These are phyloP conservation scores for Panaeolus cyanescens DNA, from an alignment of 768 basidiomycete genomes.

Conservation along the genomic window DNA sequence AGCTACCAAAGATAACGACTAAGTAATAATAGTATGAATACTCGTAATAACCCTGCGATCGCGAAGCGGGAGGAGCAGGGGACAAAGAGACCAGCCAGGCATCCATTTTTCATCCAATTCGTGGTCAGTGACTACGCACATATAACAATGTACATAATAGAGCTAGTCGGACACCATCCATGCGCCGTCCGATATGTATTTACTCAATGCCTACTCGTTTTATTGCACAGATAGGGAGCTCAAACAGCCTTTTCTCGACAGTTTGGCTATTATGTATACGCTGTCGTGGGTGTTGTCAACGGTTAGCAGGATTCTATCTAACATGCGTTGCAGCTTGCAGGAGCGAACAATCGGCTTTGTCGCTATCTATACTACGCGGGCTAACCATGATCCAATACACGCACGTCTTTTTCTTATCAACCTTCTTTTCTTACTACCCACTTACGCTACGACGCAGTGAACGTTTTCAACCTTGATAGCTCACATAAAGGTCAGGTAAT, in stretches of 20 bases:
- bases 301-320: background rate
- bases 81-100: background rate
- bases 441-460: background rate
- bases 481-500: too few species aligned
- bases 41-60: constrained; percentile 2
- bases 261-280: background rate
- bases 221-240: background rate
- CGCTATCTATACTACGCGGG: background rate
- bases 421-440: background rate
- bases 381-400: background rate
- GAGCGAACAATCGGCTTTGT: background rate
- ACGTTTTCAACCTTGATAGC: background rate
- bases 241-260: constrained; percentile 1
- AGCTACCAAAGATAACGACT: background rate
- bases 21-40: background rate
- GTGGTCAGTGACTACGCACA: constrained; percentile 1
- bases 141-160: background rate
- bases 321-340: constrained; percentile 1
- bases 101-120: background rate
- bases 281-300: background rate
- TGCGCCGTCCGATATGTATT: background rate
- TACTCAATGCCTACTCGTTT: background rate
- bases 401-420: background rate
- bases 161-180: constrained; percentile 1
- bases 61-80: background rate